Evolutionary conservation across 176 grass and related monocot species (phyloP), one percentile per base, ranked within the genome.

Genomic region (Aegilops umbellulata): DNA sequence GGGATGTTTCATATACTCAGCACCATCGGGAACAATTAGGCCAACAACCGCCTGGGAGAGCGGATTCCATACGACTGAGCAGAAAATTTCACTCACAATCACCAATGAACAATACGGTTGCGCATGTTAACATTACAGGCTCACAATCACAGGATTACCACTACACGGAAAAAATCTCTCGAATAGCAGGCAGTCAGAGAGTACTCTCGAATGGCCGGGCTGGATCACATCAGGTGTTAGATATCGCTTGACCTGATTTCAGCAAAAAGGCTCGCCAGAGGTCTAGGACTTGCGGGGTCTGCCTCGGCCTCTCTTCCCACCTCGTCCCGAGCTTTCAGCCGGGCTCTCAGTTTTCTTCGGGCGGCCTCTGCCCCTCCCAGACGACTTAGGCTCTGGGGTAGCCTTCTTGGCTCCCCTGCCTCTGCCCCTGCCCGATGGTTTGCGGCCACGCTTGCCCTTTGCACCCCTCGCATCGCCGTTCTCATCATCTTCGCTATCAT

Each of bases 281-380:
- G 4, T 61, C 47, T 7, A 77, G 55, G 26, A 13, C 82, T 88
- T 91, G 2, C 62, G 82, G 20, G 85, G 31, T 25, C 77, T 81
- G 51, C 89, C 89, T 27, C 85, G 23, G 47, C 95, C 91, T 64
- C 89, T 86, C 76, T 87, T 90, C 42, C 87, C 79, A 16, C 88
- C 82, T 20, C 85, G 87, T 7, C 90, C 80, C 0, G 87, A 90
- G 58, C 68, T 91, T 51, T 69, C 86, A 23, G 87, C 64, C 82
- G 77, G 72, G 16, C 60, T 78, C 30, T 85, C 92, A 1, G 87
- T 85, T 86, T 90, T 90, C 87, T 91, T 95, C 13, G 91, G 89
- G 15, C 86, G 95, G 23, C 93, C 91, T 80, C 91, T 93, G 86
- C 92, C 87, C 67, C 91, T 88, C 47, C 82, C 89, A 57, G 86